Conservation (phyloP, 2,329 filamentous ascomycete species). For the Epicoccum nigrum region DNA sequence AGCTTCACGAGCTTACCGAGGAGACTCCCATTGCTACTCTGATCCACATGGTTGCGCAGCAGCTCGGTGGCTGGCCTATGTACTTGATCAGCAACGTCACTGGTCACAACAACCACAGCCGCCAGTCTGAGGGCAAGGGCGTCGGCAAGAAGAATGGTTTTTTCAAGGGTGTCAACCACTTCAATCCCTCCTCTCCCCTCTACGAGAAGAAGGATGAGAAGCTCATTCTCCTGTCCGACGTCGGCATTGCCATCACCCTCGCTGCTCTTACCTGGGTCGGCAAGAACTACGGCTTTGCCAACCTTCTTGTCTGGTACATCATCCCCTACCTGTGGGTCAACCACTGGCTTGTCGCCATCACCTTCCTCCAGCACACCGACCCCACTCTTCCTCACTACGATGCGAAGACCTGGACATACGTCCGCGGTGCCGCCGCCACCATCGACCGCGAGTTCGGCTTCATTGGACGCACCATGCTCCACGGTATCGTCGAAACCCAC, state of each 20-base stretch:
- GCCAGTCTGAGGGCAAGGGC: conserved; percentile 90
- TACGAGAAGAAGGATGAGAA: conserved; percentile 92
- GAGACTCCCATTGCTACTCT: conserved; percentile 89
- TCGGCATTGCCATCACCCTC: conserved; percentile 70
- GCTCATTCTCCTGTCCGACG: conserved; percentile 82
- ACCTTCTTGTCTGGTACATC: conserved; percentile 94
- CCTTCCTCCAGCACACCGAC: conserved; percentile 96
- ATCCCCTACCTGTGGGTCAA: conserved; percentile 97
- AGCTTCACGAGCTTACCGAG: conserved; percentile 87
- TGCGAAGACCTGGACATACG: conserved; percentile 85
- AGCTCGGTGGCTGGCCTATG: conserved; percentile 90
- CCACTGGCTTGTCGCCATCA: conserved; percentile 99
- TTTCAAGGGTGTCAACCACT: conserved; percentile 89
- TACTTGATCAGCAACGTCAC: conserved; percentile 93
- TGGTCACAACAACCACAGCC: conserved; percentile 92
- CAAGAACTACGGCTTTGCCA: conserved; percentile 79
- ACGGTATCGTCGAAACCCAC: conserved; percentile 97
- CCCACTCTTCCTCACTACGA: conserved; percentile 92
- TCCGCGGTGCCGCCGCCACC: conserved; percentile 90
- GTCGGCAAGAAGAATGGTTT: conserved; percentile 88
- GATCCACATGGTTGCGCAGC: conserved; percentile 76
- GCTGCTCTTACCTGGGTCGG: conserved; percentile 71
- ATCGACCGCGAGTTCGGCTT: conserved; percentile 98
- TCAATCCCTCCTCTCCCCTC: conserved; percentile 83
- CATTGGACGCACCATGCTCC: conserved; percentile 86